phyloP scores from a whole-genome alignment of 2,329 filamentous ascomycete species.

The Penicillium sp. region DNA sequence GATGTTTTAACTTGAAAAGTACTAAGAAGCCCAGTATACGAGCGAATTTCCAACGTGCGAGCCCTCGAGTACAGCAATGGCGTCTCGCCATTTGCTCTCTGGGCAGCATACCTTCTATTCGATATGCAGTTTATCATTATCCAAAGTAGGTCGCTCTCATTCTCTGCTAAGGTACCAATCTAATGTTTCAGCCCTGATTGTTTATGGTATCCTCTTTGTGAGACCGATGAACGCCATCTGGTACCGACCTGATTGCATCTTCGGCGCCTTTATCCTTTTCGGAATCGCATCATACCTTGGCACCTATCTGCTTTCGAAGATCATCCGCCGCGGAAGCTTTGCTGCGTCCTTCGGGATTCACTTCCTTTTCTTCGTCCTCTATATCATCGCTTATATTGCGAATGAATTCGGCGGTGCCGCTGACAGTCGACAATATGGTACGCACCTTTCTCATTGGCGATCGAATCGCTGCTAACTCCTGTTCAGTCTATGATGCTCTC shows the following conservation, averaged over 20 bases:
- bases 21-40: slow-evolving; percentile 66
- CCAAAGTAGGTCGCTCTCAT: not conserved
- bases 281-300: slow-evolving; percentile 76
- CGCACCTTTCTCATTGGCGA: not conserved
- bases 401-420: not conserved
- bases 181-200: slow-evolving; percentile 1
- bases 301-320: slow-evolving; percentile 58
- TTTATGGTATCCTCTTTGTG: slow-evolving; percentile 4
- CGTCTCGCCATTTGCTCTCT: slow-evolving; percentile 78
- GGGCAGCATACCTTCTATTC: slow-evolving; percentile 80
- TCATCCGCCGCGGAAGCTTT: slow-evolving; percentile 74
- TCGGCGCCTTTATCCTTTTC: slow-evolving; percentile 79
- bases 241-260: slow-evolving; percentile 81
- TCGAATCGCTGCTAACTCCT: not conserved
- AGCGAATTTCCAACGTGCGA: slow-evolving; percentile 77
- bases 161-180: not conserved
- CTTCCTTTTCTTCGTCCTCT: slow-evolving; percentile 71
- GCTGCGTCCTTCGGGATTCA: slow-evolving; percentile 80
- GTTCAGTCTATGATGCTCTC: not conserved
- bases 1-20: not conserved
- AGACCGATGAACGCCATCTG: slow-evolving; percentile 48
- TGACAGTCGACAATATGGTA: not conserved
- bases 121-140: slow-evolving; percentile 45
- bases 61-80: slow-evolving; percentile 91
- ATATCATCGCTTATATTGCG: slow-evolving; percentile 71